phyloP scores from a whole-genome alignment of 768 basidiomycete genomes.

The Suillus fuscotomentosus region DNA sequence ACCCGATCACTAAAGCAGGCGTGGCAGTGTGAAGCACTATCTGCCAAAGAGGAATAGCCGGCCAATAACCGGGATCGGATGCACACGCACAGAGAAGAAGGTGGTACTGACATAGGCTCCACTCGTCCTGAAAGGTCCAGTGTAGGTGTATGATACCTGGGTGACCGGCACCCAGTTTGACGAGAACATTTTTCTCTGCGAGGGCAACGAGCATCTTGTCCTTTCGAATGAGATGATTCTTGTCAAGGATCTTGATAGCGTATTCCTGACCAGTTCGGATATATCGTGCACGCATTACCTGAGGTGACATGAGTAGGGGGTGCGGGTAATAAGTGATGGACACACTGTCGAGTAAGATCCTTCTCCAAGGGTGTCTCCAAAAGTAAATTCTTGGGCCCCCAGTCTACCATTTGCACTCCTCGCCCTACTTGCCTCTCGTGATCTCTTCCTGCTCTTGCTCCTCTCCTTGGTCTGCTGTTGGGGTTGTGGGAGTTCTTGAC shows the following conservation, averaged over 20 bases:
- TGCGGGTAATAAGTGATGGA: constrained; percentile 13
- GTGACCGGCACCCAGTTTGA: constrained; percentile 62
- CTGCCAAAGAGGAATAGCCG: background rate
- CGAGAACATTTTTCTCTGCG: constrained; percentile 77
- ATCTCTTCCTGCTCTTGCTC: constrained; percentile 39
- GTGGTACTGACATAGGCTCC: constrained; percentile 57
- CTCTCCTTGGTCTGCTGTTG: constrained; percentile 23
- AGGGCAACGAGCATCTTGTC: constrained; percentile 77
- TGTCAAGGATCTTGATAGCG: constrained; percentile 82
- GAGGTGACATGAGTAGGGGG: constrained; percentile 11
- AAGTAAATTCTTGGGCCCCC: constrained; percentile 65
- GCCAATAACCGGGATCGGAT: constrained; percentile 1
- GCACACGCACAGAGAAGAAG: background rate
- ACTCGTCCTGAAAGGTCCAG: constrained; percentile 84
- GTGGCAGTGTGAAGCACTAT: background rate
- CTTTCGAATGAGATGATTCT: constrained; percentile 76
- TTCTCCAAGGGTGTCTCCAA: constrained; percentile 73
- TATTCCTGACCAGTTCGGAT: constrained; percentile 59
- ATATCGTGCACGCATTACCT: constrained; percentile 62
- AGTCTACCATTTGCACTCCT: constrained; percentile 44
- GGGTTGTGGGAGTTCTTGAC: constrained; percentile 15
- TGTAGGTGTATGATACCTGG: constrained; percentile 80
- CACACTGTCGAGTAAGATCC: constrained; percentile 82
- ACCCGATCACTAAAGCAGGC: background rate
- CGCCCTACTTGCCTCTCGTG: constrained; percentile 37